phyloP scores from a whole-genome alignment of 148 eudicot genomes.

The Beta vulgaris region DNA sequence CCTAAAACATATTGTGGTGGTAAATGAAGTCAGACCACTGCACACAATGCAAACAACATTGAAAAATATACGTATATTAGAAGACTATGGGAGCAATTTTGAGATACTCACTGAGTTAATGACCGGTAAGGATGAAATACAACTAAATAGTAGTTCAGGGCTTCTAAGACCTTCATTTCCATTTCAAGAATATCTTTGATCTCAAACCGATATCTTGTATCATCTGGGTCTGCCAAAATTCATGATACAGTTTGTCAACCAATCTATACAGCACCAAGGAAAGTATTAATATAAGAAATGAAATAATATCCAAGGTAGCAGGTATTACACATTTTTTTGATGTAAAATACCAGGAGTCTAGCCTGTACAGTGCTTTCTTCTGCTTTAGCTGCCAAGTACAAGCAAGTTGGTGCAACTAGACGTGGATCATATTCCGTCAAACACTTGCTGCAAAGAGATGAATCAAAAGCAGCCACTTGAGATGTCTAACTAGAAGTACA shows the following conservation, averaged over 20 bases:
- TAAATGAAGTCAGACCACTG: not conserved
- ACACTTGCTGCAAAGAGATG: constrained; percentile 49
- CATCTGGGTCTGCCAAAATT: constrained; percentile 60
- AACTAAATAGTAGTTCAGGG: constrained; percentile 82
- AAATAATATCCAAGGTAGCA: constrained; percentile 10
- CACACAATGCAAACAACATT: not conserved
- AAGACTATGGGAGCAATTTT: not conserved
- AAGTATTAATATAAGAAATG: not conserved
- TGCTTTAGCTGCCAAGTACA: constrained; percentile 96
- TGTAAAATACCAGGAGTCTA: constrained; percentile 85
- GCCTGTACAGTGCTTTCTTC: constrained; percentile 99
- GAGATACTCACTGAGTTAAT: constrained; percentile 66
- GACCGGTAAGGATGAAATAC: constrained; percentile 95
- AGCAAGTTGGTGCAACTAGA: constrained; percentile 84
- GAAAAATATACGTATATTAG: not conserved
- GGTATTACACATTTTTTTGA: constrained; percentile 69
- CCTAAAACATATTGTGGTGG: not conserved
- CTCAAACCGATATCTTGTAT: constrained; percentile 71
- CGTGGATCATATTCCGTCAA: constrained; percentile 94
- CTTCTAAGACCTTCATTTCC: constrained; percentile 99
- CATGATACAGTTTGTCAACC: constrained; percentile 23
- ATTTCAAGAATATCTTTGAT: constrained; percentile 97
- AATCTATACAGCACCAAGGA: constrained; percentile 1
- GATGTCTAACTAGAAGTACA: no score
- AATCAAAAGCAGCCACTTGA: not conserved